Evolutionary conservation across 495 filamentous ascomycete genomes (phyloP).

Genomic region (Staphylotrichum tortipilum): DNA sequence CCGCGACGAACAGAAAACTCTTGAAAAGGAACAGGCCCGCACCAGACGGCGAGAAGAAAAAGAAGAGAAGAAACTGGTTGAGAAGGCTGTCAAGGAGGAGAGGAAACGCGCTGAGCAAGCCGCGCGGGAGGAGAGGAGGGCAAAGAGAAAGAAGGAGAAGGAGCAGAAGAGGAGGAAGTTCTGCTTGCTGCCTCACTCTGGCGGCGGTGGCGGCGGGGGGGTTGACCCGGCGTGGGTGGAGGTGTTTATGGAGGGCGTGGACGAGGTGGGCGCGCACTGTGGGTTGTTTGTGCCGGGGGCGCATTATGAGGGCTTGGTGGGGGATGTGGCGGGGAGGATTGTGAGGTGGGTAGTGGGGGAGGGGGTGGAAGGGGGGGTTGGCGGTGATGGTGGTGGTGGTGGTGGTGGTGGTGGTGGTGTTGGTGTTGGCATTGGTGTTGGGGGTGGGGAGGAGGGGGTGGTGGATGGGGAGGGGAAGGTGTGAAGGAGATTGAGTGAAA

Average conservation of each 20-base stretch:
- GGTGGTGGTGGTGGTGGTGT: not conserved
- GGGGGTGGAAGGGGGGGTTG: conserved; percentile 30
- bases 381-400: conserved; percentile 18
- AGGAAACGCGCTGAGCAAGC: not conserved
- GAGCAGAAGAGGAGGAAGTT: conserved; percentile 55
- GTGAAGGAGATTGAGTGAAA: too few species aligned
- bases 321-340: conserved; percentile 61
- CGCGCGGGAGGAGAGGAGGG: not conserved
- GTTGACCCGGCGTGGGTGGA: conserved; percentile 69
- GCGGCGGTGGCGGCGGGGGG: too few species aligned
- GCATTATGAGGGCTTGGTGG: conserved; percentile 68
- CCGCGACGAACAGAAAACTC: too few species aligned
- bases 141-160: conserved; percentile 27
- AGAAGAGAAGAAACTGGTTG: too few species aligned
- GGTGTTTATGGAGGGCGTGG: conserved; percentile 70
- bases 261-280: conserved; percentile 80
- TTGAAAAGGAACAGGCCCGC: not conserved
- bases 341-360: conserved; percentile 65
- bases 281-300: conserved; percentile 64
- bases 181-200: conserved; percentile 54
- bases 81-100: not conserved
- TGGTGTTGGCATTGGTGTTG: not conserved
- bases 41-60: too few species aligned
- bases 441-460: not conserved
- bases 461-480: not conserved